Evolutionary conservation across 2,329 filamentous ascomycete species (phyloP), one percentile per base, ranked within the genome.

Genomic region (Hypoxylon sp.): DNA sequence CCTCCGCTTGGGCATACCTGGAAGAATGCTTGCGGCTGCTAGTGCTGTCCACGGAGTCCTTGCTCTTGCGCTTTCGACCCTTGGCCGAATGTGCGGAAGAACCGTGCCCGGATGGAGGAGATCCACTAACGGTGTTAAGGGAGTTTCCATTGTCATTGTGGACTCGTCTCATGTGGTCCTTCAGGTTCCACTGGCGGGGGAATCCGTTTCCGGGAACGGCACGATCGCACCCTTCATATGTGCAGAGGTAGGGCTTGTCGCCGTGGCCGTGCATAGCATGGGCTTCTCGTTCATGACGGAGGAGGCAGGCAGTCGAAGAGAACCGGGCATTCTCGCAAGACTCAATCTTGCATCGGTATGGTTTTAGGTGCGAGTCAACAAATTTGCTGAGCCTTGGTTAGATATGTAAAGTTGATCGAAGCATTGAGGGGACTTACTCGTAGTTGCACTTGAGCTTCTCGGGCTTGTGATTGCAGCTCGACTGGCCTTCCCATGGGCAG

Each of bases 361-460:
- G 95, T 87, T 97, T 97, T 77, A 98, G 82, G 82, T 98, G 95
- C 28, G 95, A 98, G 82, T 98, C 95, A 73, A 98, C 90, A 75
- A 96, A 97, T 87, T 98, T 98, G 87, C 94, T 97, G 78, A 52
- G 17, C 36, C 25, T 52, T 46, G 60, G 66, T 74, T 67, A 73
- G 66, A 68, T 53, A 45, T 57, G 50, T 17, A 59, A 17, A 25
- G 28, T 25, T 23, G 10, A 11, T 19, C n/a, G 46, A 52, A 57
- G 10, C n/a, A 36, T 45, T 32, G 13, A 4, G 10, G 4, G 7
- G 30, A 83, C 93, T 88, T 91, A 97, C 94, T 98, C 94, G 79
- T 98, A 98, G 83, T 97, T 97, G 90, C 95, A 98, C 88, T 98
- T 98, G 75, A 98, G 92, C 84, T 97, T 96, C 77, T 97, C 96